Conservation (phyloP, 2,329 filamentous ascomycete genomes). For the Aspergillus felis region DNA sequence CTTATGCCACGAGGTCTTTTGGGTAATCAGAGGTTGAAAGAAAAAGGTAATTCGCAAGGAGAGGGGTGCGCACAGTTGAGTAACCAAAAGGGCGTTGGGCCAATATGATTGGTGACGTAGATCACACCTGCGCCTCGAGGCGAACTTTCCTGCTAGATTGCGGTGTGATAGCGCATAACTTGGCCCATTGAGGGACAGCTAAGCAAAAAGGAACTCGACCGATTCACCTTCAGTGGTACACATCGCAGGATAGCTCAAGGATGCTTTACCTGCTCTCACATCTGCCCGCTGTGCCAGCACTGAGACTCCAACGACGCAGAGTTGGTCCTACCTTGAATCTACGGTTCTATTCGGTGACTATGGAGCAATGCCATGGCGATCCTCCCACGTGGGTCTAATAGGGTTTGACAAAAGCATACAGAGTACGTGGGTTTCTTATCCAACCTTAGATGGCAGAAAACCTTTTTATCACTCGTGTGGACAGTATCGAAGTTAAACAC, state of each 20-base stretch:
- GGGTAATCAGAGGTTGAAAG: neutral
- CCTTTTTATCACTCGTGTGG: neutral
- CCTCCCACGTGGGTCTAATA: neutral
- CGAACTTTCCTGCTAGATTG: neutral
- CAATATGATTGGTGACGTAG: neutral
- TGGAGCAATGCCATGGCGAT: neutral
- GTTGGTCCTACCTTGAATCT: neutral
- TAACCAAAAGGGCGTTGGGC: neutral
- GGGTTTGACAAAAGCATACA: neutral
- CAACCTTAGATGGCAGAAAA: neutral
- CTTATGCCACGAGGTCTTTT: neutral
- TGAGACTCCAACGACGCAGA: neutral
- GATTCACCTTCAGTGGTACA: neutral
- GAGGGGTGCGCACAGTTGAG: neutral
- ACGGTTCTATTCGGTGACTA: neutral
- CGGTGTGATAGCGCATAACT: neutral
- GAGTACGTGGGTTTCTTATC: neutral
- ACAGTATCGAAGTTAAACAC: neutral
- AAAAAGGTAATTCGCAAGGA: neutral
- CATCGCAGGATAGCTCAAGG: neutral
- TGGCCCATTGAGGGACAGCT: neutral
- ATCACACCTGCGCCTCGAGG: neutral
- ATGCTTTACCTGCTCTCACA: neutral
- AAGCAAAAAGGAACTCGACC: neutral
- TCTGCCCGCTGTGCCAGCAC: neutral